Evolutionary conservation across 441 rosid species (phyloP).

Genomic region (Eutrema salsugineum): DNA sequence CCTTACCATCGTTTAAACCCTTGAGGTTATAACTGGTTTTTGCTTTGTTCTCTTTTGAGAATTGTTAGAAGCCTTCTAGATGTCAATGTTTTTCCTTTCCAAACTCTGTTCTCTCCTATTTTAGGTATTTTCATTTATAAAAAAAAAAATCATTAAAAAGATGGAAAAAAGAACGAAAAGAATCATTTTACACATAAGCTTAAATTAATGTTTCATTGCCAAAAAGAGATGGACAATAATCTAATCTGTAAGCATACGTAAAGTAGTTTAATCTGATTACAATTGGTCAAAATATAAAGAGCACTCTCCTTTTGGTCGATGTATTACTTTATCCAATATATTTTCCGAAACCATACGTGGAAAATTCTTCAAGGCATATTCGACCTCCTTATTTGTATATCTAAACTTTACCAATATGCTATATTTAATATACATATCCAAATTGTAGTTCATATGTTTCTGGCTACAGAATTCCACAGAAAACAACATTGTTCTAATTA

Average conservation of each 20-base stretch:
- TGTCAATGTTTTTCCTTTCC: no score
- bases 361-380: slow-evolving; percentile 12
- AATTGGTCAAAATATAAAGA: slow-evolving; percentile 9
- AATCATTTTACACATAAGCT: neutral
- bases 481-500: neutral
- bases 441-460: neutral
- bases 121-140: no score
- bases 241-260: slow-evolving; percentile 5
- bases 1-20: no score
- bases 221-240: slow-evolving; percentile 2
- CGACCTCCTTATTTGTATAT: neutral
- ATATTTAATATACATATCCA: neutral
- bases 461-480: neutral
- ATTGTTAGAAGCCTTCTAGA: no score
- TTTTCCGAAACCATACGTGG: slow-evolving; percentile 3
- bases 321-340: slow-evolving; percentile 3
- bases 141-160: no score
- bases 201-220: neutral
- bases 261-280: neutral
- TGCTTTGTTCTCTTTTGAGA: no score
- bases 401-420: neutral
- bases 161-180: neutral
- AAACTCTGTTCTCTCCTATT: no score
- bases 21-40: no score
- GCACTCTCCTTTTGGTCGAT: neutral